Conservation (phyloP, 305 asterid genomes). For the Fraxinus velutina region DNA sequence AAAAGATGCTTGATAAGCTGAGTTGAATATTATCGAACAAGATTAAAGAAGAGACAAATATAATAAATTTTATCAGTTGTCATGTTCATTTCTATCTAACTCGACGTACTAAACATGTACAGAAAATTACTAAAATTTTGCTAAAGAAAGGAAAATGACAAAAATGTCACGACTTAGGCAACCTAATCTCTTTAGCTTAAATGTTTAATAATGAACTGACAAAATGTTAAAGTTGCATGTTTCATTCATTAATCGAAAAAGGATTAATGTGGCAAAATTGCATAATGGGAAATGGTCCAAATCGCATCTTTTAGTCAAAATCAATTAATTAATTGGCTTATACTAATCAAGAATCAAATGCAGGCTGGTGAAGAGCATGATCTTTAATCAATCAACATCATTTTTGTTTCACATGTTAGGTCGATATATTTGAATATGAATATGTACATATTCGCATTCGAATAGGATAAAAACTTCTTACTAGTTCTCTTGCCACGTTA, state of each 20-base stretch:
- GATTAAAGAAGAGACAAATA: neutral
- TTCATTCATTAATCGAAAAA: neutral
- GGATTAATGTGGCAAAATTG: conserved; percentile 22
- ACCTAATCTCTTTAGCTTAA: neutral
- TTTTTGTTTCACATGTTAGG: conserved; percentile 36
- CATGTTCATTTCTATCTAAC: neutral
- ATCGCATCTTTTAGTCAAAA: conserved; percentile 36
- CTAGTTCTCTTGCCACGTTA: too few species aligned
- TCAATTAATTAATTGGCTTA: conserved; percentile 23
- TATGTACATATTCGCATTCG: neutral
- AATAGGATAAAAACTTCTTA: too few species aligned
- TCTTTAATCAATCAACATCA: conserved; percentile 15
- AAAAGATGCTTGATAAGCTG: neutral
- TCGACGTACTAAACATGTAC: neutral
- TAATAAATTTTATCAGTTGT: too few species aligned
- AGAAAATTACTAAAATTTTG: neutral
- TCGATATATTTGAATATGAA: neutral
- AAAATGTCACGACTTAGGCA: neutral
- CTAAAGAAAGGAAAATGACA: neutral
- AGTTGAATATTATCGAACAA: neutral
- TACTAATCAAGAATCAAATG: conserved; percentile 21
- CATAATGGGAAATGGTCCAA: conserved; percentile 28
- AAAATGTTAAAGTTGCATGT: neutral
- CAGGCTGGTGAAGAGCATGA: conserved; percentile 34
- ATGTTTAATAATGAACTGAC: neutral